Evolutionary conservation across 768 basidiomycete species (phyloP).

Genomic region (Mycena capillaripes): DNA sequence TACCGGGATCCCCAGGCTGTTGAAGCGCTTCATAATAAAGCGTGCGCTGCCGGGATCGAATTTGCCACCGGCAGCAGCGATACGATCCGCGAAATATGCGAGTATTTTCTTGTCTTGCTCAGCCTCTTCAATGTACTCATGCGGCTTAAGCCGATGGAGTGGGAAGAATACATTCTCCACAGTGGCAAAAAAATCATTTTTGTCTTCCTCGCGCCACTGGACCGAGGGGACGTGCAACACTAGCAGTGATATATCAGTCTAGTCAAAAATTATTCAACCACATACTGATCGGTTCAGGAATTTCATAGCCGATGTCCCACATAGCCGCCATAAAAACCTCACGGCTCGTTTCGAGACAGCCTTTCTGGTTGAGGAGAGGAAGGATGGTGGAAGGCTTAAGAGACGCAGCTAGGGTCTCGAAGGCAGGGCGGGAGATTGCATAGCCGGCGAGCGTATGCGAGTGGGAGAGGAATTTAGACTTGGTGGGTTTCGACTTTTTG

Average conservation of each 20-base stretch:
- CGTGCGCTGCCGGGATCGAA: background rate
- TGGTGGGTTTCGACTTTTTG: background rate
- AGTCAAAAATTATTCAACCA: background rate
- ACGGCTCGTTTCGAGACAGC: background rate
- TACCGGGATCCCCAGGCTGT: background rate
- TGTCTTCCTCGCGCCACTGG: background rate
- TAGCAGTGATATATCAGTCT: constrained; percentile 1
- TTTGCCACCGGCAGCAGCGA: background rate
- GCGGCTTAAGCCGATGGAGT: background rate
- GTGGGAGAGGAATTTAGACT: background rate
- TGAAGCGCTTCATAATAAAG: background rate
- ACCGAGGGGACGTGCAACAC: background rate
- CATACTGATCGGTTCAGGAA: background rate
- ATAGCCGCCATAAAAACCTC: background rate
- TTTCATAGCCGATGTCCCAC: background rate
- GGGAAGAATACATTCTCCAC: background rate
- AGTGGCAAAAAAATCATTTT: background rate
- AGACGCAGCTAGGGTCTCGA: background rate
- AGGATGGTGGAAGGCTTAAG: constrained; percentile 1
- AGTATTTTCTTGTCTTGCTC: background rate
- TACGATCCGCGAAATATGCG: background rate
- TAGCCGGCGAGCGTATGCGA: background rate
- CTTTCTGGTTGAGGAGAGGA: background rate
- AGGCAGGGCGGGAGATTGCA: background rate
- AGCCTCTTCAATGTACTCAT: background rate